Evolutionary conservation across 2,329 filamentous ascomycete genomes (phyloP).

Genomic region (Fusarium sp.): DNA sequence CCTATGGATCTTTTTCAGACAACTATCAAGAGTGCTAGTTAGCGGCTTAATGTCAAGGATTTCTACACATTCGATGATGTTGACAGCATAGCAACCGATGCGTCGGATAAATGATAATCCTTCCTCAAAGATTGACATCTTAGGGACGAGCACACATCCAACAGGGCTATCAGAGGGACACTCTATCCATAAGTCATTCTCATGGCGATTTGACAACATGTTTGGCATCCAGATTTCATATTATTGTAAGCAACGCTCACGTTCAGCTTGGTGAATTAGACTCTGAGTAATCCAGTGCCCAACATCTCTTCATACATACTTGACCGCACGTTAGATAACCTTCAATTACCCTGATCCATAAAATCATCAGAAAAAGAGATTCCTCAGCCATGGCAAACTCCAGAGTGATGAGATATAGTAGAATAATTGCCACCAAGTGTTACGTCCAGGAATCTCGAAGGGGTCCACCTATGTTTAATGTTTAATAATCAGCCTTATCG

Average conservation of each 20-base stretch:
- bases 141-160: background rate
- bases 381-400: too few relatives aligned
- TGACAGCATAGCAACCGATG: background rate
- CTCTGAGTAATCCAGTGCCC: background rate
- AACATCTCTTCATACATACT: background rate
- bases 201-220: background rate
- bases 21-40: background rate
- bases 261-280: background rate
- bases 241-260: background rate
- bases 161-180: background rate
- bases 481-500: background rate
- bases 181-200: background rate
- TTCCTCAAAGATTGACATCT: background rate
- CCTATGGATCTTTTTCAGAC: background rate
- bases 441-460: too few relatives aligned
- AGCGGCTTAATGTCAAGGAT: background rate
- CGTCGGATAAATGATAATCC: background rate
- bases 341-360: background rate
- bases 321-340: background rate
- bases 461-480: background rate
- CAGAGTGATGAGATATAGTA: too few relatives aligned
- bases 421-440: too few relatives aligned
- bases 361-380: too few relatives aligned
- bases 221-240: background rate
- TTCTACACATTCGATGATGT: background rate